phyloP scores from a whole-genome alignment of 2,329 filamentous ascomycete species.

The Penicillium sp. region DNA sequence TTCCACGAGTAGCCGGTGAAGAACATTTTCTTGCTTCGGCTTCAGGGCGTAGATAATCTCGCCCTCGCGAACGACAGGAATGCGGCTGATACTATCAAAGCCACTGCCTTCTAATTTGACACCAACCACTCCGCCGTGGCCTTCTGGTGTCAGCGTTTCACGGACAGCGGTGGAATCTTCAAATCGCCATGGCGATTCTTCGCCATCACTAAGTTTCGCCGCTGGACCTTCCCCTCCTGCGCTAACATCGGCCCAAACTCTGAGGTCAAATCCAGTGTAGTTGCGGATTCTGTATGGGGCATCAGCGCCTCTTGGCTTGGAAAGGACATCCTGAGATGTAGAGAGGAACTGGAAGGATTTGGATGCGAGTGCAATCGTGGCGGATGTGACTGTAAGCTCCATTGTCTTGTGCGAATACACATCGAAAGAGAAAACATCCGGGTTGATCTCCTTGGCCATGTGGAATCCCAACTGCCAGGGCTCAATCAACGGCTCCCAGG shows the following conservation, averaged over 20 bases:
- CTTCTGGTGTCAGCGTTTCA: slow-evolving; percentile 85
- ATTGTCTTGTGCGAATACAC: slow-evolving; percentile 85
- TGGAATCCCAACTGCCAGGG: slow-evolving; percentile 95
- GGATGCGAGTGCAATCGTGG: slow-evolving; percentile 86
- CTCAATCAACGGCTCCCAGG: slow-evolving; percentile 94
- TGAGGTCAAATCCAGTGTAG: slow-evolving; percentile 88
- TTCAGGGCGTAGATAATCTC: slow-evolving; percentile 86
- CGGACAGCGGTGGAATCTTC: slow-evolving; percentile 96
- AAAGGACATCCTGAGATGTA: slow-evolving; percentile 84
- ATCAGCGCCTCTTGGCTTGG: slow-evolving; percentile 87
- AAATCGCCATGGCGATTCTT: slow-evolving; percentile 93
- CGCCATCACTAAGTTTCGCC: slow-evolving; percentile 78
- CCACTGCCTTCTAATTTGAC: slow-evolving; percentile 88
- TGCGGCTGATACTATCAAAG: slow-evolving; percentile 85
- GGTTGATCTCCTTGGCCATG: slow-evolving; percentile 72
- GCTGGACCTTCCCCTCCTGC: slow-evolving; percentile 67
- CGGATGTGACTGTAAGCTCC: slow-evolving; percentile 88
- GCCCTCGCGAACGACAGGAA: slow-evolving; percentile 90
- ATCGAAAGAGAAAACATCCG: slow-evolving; percentile 77
- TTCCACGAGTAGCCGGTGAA: slow-evolving; percentile 89
- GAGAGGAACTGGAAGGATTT: slow-evolving; percentile 91
- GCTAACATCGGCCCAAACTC: slow-evolving; percentile 75
- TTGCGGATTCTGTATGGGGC: slow-evolving; percentile 92
- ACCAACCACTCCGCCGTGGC: slow-evolving; percentile 73
- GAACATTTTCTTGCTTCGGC: slow-evolving; percentile 78